Evolutionary conservation across 1,284 basidiomycete species (phyloP), one percentile per base, ranked within the genome.

Genomic region (Mycena sp.): DNA sequence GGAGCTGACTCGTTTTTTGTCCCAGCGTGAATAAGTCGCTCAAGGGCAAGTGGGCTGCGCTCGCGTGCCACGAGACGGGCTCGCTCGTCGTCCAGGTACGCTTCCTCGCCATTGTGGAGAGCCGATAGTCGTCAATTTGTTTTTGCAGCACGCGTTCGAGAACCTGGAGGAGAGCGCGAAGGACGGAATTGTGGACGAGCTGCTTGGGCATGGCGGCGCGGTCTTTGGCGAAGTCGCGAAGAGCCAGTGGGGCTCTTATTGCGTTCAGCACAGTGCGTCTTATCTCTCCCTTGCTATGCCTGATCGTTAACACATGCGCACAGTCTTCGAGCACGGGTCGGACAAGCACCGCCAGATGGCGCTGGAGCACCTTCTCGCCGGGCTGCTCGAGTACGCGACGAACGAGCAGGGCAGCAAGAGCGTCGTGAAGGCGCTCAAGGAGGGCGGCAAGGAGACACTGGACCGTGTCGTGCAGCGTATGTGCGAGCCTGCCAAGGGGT

Each of bases 21-120:
- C 60, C 19, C 69, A 93, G 91, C 67, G 91, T 94, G 69, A 94
- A 94, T 76, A 90, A 88, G 69, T 91, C 92, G 2, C 78, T 94
- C 66, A 90, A 91, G 70, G 92, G 92, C 21, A 91, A 92, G 72
- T 94, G 92, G 92, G 92, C 92, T 0, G 85, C 91, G 16, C 82
- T 94, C 45, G 92, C 92, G n/a, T 93, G 92, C 71, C 92, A 94
- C 71, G 92, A 94, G 76, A 94, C 92, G 1, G 92, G 92, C 1
- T 93, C 91, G 21, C 83, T 93, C 28, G 91, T 93, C 48, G 91
- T 93, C 52, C 90, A 92, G 84, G 91, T 91, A 64, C 37, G 72
- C 32, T 35, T 35, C 32, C 32, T 35, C 14, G 14, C 14, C 32
- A 7, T 35, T 14, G 14, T 35, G 9, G 7, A 9, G 14, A 35